Conservation (phyloP, 306 rosid species). For the Fragaria vesca region DNA sequence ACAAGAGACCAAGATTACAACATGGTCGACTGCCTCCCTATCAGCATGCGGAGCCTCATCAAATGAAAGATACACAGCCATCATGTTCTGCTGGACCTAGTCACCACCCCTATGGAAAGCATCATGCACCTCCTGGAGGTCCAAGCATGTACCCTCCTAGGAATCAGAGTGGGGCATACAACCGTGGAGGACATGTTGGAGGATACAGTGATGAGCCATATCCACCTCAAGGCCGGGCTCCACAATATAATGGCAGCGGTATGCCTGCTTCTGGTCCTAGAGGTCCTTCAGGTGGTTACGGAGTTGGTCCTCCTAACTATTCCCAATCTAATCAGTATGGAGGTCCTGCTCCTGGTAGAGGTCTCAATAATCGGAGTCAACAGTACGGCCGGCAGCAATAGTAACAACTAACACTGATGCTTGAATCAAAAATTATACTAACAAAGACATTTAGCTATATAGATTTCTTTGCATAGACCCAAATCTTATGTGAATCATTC, state of each 20-base stretch:
- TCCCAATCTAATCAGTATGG: slow-evolving; percentile 56
- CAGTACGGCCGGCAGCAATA: slow-evolving; percentile 54
- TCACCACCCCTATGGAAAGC: slow-evolving; percentile 51
- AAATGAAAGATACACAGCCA: slow-evolving; percentile 42
- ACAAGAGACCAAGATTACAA: slow-evolving; percentile 56
- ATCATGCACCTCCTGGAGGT: slow-evolving; percentile 49
- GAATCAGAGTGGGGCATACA: slow-evolving; percentile 47
- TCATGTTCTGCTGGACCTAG: slow-evolving; percentile 47
- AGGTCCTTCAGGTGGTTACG: slow-evolving; percentile 50
- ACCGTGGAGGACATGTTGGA: slow-evolving; percentile 50
- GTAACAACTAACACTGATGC: background rate
- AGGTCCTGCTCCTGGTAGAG: slow-evolving; percentile 48
- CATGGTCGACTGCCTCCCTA: slow-evolving; percentile 55
- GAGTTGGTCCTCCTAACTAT: slow-evolving; percentile 52
- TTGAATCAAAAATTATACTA: background rate
- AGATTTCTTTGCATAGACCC: background rate
- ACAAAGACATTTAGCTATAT: background rate
- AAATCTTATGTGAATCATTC: slow-evolving; percentile 9
- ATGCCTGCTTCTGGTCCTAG: slow-evolving; percentile 64
- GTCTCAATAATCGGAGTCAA: slow-evolving; percentile 51
- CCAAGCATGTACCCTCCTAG: slow-evolving; percentile 55
- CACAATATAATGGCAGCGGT: slow-evolving; percentile 53
- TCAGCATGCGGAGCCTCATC: slow-evolving; percentile 46
- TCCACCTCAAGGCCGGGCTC: slow-evolving; percentile 69
- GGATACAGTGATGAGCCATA: slow-evolving; percentile 49